phyloP scores from a whole-genome alignment of 1,139 yeast genomes.

The Nakaseomyces delphensis region DNA sequence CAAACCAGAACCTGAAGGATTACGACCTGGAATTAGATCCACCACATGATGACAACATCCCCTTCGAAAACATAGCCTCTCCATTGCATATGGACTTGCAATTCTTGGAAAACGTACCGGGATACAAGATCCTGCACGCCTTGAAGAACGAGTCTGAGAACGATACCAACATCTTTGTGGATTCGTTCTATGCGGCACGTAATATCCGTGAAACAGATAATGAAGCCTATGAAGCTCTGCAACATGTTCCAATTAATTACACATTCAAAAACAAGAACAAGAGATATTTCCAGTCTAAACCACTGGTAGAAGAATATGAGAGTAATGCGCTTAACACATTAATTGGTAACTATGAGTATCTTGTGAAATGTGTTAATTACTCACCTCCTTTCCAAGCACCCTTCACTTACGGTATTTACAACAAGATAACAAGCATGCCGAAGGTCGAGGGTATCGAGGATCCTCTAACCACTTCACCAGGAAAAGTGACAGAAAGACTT shows the following conservation, averaged over 20 bases:
- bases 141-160: constrained; percentile 65
- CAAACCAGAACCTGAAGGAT: constrained; percentile 36
- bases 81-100: constrained; percentile 77
- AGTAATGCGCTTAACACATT: constrained; percentile 26
- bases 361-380: constrained; percentile 56
- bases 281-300: constrained; percentile 56
- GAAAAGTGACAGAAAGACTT: constrained; percentile 33
- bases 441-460: constrained; percentile 15
- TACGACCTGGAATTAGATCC: neutral
- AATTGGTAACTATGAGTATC: constrained; percentile 30
- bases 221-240: constrained; percentile 55
- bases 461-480: constrained; percentile 25
- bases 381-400: constrained; percentile 88
- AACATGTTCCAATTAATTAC: constrained; percentile 57
- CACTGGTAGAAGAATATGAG: constrained; percentile 54
- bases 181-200: constrained; percentile 61
- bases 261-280: constrained; percentile 61
- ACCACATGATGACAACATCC: constrained; percentile 57
- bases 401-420: constrained; percentile 46
- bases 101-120: constrained; percentile 80
- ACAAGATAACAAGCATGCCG: constrained; percentile 24
- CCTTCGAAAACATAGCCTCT: constrained; percentile 56
- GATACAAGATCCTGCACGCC: constrained; percentile 62
- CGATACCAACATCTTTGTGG: constrained; percentile 51
- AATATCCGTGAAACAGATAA: constrained; percentile 48